phyloP scores from a whole-genome alignment of 1,284 basidiomycete genomes.

The Irpex sp. region DNA sequence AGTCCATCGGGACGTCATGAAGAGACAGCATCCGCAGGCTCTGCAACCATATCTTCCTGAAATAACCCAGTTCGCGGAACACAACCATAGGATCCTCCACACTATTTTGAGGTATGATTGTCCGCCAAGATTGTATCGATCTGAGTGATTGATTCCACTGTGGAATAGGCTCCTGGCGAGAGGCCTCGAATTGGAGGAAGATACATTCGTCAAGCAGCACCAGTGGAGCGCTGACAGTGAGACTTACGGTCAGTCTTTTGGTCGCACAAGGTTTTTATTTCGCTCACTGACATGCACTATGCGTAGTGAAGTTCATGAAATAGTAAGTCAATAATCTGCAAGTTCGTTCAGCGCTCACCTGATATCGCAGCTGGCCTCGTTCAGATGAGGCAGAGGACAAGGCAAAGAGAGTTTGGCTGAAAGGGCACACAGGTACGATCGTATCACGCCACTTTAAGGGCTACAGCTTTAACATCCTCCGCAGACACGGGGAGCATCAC shows the following conservation, averaged over 20 bases:
- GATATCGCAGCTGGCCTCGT: slow-evolving; percentile 34
- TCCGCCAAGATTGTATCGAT: neutral
- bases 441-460: no score
- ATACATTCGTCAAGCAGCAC: slow-evolving; percentile 31
- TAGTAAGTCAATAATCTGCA: slow-evolving; percentile 31
- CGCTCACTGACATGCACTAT: no score
- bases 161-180: slow-evolving; percentile 39
- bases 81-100: slow-evolving; percentile 28
- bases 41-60: slow-evolving; percentile 40
- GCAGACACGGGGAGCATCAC: slow-evolving; percentile 59
- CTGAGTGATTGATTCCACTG: no score
- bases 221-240: slow-evolving; percentile 26
- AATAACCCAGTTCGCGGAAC: slow-evolving; percentile 30
- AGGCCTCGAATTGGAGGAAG: slow-evolving; percentile 33
- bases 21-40: slow-evolving; percentile 30
- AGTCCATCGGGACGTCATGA: slow-evolving; percentile 23
- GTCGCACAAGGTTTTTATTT: neutral
- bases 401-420: slow-evolving; percentile 55
- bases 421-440: slow-evolving; percentile 54
- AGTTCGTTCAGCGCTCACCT: neutral
- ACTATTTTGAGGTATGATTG: slow-evolving; percentile 17
- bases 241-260: slow-evolving; percentile 14
- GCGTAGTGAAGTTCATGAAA: slow-evolving; percentile 52
- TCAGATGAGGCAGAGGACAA: slow-evolving; percentile 51
- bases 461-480: no score